Evolutionary conservation across 768 basidiomycete genomes (phyloP).

Genomic region (Kwoniella heveanensis): DNA sequence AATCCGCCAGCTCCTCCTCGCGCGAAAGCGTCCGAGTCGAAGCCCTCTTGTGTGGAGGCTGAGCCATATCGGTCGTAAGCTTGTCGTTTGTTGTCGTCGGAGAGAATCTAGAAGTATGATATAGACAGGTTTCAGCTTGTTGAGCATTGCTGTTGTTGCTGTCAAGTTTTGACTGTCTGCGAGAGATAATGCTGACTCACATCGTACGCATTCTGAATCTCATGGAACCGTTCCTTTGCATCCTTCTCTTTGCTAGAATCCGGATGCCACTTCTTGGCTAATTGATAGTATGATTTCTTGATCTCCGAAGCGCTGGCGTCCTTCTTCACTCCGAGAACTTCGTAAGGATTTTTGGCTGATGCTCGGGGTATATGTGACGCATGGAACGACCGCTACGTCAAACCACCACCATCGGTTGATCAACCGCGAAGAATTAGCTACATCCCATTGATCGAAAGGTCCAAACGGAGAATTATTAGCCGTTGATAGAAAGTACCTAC

Average conservation of each 20-base stretch:
- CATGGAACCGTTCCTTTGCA: conserved; percentile 88
- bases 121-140: no score
- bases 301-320: conserved; percentile 85
- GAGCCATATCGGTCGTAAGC: conserved; percentile 90
- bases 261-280: conserved; percentile 97
- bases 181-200: conserved; percentile 59
- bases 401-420: no score
- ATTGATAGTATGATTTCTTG: conserved; percentile 97
- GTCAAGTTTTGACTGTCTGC: not conserved
- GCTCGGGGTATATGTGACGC: conserved; percentile 62
- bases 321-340: conserved; percentile 81
- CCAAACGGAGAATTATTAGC: not conserved
- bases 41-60: conserved; percentile 88
- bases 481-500: not conserved
- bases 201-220: conserved; percentile 97
- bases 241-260: conserved; percentile 84
- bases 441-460: not conserved
- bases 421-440: no score
- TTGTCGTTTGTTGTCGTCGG: conserved; percentile 90
- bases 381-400: conserved; percentile 73
- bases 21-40: conserved; percentile 82
- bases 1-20: conserved; percentile 69
- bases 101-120: conserved; percentile 66
- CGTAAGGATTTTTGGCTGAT: conserved; percentile 80
- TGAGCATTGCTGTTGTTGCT: no score